Evolutionary conservation across 1,139 yeast genomes (phyloP).

Genomic region (Diutina sp.): DNA sequence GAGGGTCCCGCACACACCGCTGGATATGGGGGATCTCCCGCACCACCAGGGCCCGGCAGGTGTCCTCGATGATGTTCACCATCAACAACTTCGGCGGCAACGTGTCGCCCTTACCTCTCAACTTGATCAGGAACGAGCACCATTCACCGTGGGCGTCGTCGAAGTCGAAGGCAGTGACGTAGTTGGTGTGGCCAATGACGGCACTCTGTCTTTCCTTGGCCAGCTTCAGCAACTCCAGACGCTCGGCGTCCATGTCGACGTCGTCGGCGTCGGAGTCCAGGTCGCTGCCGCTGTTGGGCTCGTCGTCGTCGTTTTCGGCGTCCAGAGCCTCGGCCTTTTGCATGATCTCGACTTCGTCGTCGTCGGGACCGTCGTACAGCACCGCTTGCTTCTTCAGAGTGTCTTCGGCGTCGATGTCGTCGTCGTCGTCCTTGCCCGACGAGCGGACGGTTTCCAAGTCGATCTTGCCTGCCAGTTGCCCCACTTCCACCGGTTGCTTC

Average conservation of each 20-base stretch:
- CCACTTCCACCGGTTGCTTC: constrained; percentile 34
- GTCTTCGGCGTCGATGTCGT: constrained; percentile 56
- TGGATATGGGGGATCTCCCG: constrained; percentile 89
- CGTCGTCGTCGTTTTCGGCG: constrained; percentile 22
- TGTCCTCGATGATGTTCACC: constrained; percentile 92
- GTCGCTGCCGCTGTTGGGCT: constrained; percentile 2
- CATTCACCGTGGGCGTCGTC: constrained; percentile 83
- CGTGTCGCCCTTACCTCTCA: constrained; percentile 67
- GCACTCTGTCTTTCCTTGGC: constrained; percentile 83
- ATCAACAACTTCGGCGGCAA: constrained; percentile 58
- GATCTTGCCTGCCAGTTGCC: constrained; percentile 6
- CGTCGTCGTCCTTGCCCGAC: constrained; percentile 12
- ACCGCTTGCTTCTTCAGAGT: constrained; percentile 69
- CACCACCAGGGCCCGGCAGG: constrained; percentile 83
- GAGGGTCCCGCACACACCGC: constrained; percentile 79
- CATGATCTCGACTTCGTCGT: constrained; percentile 82
- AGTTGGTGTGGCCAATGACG: constrained; percentile 58
- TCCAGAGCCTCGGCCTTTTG: constrained; percentile 35
- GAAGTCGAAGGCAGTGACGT: constrained; percentile 71
- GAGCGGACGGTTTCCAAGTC: constrained; percentile 12
- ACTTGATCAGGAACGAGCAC: constrained; percentile 83
- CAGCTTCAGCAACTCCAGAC: constrained; percentile 28
- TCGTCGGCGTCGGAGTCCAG: constrained; percentile 7
- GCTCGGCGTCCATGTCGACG: not conserved
- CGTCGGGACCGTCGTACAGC: constrained; percentile 91